Evolutionary conservation across 768 basidiomycete genomes (phyloP).

Genomic region (Erythrobasidium yunnanense): DNA sequence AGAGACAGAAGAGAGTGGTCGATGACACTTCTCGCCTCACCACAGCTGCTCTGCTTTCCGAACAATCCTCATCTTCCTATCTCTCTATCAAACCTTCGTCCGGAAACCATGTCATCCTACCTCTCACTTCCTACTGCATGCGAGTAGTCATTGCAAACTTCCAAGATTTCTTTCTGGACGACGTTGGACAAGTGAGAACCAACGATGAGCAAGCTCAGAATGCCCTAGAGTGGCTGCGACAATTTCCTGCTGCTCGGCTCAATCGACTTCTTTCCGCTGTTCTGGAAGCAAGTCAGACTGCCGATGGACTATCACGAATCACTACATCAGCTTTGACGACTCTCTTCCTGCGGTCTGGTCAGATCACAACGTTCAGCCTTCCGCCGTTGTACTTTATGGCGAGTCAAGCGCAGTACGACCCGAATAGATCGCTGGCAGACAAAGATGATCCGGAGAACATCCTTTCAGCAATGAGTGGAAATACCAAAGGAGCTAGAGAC

Average conservation of each 20-base stretch:
- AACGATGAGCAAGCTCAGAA: slow-evolving; percentile 1
- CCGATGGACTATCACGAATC: not conserved
- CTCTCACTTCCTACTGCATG: not conserved
- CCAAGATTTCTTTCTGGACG: slow-evolving; percentile 5
- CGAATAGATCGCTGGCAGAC: not conserved
- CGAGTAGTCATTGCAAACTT: not conserved
- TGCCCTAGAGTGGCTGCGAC: slow-evolving; percentile 6
- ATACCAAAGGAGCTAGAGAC: not conserved
- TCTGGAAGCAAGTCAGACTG: not conserved
- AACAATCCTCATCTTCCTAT: not conserved
- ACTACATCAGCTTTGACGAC: not conserved
- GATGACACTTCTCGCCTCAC: slow-evolving; percentile 14
- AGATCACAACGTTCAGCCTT: slow-evolving; percentile 10
- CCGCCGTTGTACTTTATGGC: slow-evolving; percentile 9
- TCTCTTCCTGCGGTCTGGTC: not conserved
- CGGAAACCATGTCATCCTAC: not conserved
- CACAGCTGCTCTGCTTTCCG: slow-evolving; percentile 19
- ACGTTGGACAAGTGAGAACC: slow-evolving; percentile 4
- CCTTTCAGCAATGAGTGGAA: not conserved
- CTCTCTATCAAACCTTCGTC: slow-evolving; percentile 10
- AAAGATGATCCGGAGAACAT: slow-evolving; percentile 18
- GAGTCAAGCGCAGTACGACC: slow-evolving; percentile 23
- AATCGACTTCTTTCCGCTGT: slow-evolving; percentile 7
- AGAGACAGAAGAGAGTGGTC: slow-evolving; percentile 1
- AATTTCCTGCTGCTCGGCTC: not conserved